Percentiles rank a stretch among this genome's conserved stretches.
These are phyloP conservation scores for Tetracladium marchalianum DNA, from an alignment of 495 filamentous ascomycete species.

Conservation along the genomic window DNA sequence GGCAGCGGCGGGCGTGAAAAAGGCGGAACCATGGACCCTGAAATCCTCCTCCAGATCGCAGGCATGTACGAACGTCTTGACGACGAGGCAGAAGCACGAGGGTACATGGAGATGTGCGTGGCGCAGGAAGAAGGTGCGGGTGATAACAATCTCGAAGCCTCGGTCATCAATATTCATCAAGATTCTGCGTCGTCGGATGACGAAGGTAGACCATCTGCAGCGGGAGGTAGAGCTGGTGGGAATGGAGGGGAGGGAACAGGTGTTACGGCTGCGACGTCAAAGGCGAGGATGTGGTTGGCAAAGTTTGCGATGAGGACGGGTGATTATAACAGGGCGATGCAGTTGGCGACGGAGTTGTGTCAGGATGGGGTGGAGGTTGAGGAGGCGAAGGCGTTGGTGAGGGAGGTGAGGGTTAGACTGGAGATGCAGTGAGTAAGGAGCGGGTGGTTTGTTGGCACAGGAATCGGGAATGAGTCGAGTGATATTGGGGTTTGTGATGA, in stretches of 20 bases:
- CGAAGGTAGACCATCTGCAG: slow-evolving; percentile 20
- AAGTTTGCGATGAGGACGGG: slow-evolving; percentile 64
- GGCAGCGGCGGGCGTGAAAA: slow-evolving; percentile 15
- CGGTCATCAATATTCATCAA: slow-evolving; percentile 17
- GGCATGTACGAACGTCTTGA: slow-evolving; percentile 73
- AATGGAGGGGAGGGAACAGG: slow-evolving; percentile 50
- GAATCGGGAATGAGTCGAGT: slow-evolving; percentile 5
- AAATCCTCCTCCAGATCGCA: slow-evolving; percentile 83
- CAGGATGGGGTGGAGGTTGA: slow-evolving; percentile 97
- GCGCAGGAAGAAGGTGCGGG: slow-evolving; percentile 67
- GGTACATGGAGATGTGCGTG: slow-evolving; percentile 91
- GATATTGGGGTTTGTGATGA: slow-evolving; percentile 1
- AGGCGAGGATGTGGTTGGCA: slow-evolving; percentile 91
- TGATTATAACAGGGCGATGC: slow-evolving; percentile 65
- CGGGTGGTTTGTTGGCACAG: slow-evolving; percentile 10
- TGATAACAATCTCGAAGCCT: slow-evolving; percentile 12
- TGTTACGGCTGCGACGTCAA: slow-evolving; percentile 79
- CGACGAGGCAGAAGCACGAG: slow-evolving; percentile 66
- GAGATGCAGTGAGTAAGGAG: slow-evolving; percentile 38
- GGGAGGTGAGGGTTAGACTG: slow-evolving; percentile 76
- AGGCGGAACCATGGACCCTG: slow-evolving; percentile 58
- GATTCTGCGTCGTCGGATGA: slow-evolving; percentile 19
- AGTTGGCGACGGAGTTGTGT: slow-evolving; percentile 80
- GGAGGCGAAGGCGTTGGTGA: slow-evolving; percentile 90
- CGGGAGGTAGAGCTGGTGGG: slow-evolving; percentile 21